Conservation (phyloP, 345 rosid species). For the Dipteronia dyeriana region DNA sequence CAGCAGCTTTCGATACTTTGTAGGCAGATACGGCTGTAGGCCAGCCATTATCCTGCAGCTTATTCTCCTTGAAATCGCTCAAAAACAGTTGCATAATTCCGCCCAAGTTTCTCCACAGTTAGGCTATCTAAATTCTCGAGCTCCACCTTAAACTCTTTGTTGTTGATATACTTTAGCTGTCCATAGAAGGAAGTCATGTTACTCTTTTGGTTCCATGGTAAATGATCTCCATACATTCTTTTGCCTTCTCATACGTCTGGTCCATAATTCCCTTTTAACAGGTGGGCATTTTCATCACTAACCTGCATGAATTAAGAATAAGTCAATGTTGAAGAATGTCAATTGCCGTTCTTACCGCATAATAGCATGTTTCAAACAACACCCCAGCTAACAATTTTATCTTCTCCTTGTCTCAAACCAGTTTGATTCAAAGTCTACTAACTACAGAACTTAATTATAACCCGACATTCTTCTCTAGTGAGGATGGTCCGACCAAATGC, state of each 20-base stretch:
- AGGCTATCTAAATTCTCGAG: conserved; percentile 4
- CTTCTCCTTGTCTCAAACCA: too few relatives aligned
- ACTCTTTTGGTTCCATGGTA: conserved; percentile 27
- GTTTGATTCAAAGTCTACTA: too few relatives aligned
- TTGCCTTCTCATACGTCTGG: conserved; percentile 24
- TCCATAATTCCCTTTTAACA: background rate
- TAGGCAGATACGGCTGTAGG: background rate
- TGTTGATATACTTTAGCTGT: conserved; percentile 9
- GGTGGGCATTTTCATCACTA: conserved; percentile 8
- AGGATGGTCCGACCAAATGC: too few relatives aligned
- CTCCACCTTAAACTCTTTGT: background rate
- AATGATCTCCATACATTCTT: conserved; percentile 25
- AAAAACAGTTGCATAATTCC: conserved; percentile 15
- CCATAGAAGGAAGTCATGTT: conserved; percentile 25
- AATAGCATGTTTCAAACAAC: too few relatives aligned
- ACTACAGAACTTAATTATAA: too few relatives aligned
- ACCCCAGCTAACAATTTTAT: too few relatives aligned
- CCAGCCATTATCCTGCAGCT: background rate
- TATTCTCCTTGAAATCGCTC: conserved; percentile 5
- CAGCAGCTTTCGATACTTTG: background rate
- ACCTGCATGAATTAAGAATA: too few relatives aligned
- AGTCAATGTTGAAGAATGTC: too few relatives aligned
- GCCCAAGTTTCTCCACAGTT: conserved; percentile 21
- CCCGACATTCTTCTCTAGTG: too few relatives aligned
- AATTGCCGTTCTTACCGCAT: too few relatives aligned